Conservation (phyloP, 208 protist species). For the Entamoeba invadens region DNA sequence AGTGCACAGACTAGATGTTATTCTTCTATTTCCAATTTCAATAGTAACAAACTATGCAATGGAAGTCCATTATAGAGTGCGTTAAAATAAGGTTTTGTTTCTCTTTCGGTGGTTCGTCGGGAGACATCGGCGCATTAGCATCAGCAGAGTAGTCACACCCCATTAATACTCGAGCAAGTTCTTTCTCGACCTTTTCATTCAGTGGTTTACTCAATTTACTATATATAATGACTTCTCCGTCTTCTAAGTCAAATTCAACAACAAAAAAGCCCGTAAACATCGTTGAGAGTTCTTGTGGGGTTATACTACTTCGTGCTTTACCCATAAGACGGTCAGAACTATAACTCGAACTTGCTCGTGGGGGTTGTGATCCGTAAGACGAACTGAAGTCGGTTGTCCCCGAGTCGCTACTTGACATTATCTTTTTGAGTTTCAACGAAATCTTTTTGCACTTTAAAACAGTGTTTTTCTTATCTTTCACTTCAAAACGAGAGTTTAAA, state of each 20-base stretch:
- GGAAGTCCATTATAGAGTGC: not conserved
- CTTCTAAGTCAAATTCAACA: not conserved
- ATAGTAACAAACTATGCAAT: not conserved
- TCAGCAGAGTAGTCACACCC: not conserved
- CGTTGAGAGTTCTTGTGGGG: not conserved
- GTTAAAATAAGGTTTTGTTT: not conserved
- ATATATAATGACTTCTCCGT: not conserved
- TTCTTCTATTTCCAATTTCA: too few species aligned
- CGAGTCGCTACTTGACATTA: too few species aligned
- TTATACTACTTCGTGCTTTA: not conserved
- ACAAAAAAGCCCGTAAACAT: not conserved
- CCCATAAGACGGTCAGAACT: not conserved
- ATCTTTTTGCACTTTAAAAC: too few species aligned
- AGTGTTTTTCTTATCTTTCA: too few species aligned
- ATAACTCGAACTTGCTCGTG: not conserved
- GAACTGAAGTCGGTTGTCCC: too few species aligned
- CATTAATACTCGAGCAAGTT: not conserved
- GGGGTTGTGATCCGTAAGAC: not conserved
- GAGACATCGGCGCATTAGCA: not conserved
- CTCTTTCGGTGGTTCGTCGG: not conserved
- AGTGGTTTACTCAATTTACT: not conserved
- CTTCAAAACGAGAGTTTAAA: too few species aligned
- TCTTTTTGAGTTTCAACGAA: too few species aligned
- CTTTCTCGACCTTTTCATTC: not conserved
- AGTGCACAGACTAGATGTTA: not conserved